Evolutionary conservation across 345 rosid species (phyloP), one percentile per base, ranked within the genome.

Genomic region (Linum trigynum): DNA sequence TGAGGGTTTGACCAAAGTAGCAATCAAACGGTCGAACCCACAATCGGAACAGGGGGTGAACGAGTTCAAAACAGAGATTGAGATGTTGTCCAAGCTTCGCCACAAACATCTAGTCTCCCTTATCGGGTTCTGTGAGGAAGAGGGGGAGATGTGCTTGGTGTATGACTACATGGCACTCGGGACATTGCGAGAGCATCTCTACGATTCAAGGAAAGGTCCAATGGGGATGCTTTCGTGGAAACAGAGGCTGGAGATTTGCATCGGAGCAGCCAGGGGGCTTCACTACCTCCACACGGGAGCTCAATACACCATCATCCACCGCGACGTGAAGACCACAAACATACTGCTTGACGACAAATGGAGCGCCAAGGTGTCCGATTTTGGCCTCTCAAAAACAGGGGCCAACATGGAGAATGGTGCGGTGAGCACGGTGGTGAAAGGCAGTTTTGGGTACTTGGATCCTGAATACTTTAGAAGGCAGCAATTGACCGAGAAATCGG

Each of bases 251-350:
- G 96, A 90, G 67, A 75, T 88, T 2, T 87, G 84, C 5, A 85
- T 88, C 59, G 95, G 96, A 68, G 84, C 92, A 0, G 96, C 96
- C 2, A 79, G 90, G 67, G 97, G 99, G 56, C 74, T 88, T 55
- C 96, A 92, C 69, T 90, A 92, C 75, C 85, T 90, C 15, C 98
- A 92, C 79, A 90, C 96, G 0, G 97, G 96, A 23, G 96, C 99
- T 0, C 81, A 83, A 67, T 85, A 87, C 78, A 86, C 95, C 6
- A 92, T 92, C 67, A 90, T 90, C 66, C 99, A 92, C 76, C 71
- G 99, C 55, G 99, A 90, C 62, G 97, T 94, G 1, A 92, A 92
- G 77, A 86, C 96, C 10, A 87, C 97, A n/a, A 90, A 94, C 81
- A 90, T 88, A 57, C 83, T 88, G 5, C 35, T 90, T 32, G 95